Percentiles rank a stretch among this genome's conserved stretches.
Evolutionary conservation across 179 eudicot genomes (phyloP).

Genomic region (Spergularia azorica): DNA sequence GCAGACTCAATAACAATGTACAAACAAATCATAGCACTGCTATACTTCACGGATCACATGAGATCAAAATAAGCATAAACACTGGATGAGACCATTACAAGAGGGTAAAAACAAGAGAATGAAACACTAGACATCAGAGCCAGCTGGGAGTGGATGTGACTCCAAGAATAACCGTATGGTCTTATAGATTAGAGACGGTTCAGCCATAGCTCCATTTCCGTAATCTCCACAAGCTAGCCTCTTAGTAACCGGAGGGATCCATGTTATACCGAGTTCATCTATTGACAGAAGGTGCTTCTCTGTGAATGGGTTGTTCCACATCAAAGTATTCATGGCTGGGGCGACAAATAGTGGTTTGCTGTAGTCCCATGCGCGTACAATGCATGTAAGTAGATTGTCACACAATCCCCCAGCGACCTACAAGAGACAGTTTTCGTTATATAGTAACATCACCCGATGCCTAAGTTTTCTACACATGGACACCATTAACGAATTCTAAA

Average conservation of each 20-base stretch:
- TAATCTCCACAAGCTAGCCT: slow-evolving; percentile 93
- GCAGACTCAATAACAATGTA: too few relatives aligned
- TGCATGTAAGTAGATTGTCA: slow-evolving; percentile 85
- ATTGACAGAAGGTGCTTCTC: slow-evolving; percentile 78
- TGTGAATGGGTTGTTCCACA: slow-evolving; percentile 98
- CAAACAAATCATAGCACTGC: too few relatives aligned
- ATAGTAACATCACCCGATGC: neutral
- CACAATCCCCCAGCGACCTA: slow-evolving; percentile 94
- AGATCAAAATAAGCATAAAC: too few relatives aligned
- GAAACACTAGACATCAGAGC: slow-evolving; percentile 15
- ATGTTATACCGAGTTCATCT: slow-evolving; percentile 77
- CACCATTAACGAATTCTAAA: too few relatives aligned
- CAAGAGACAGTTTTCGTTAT: neutral
- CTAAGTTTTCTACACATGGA: neutral
- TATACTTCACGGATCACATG: too few relatives aligned
- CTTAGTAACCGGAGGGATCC: slow-evolving; percentile 84
- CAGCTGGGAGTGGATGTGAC: slow-evolving; percentile 32
- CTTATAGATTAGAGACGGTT: slow-evolving; percentile 78
- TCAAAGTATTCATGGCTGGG: slow-evolving; percentile 95
- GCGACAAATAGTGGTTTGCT: slow-evolving; percentile 87
- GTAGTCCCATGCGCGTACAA: slow-evolving; percentile 97
- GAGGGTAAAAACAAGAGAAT: neutral
- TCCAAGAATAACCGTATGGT: slow-evolving; percentile 79
- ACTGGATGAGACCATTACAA: too few relatives aligned
- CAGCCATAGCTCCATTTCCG: slow-evolving; percentile 99